A percentile compares a stretch with the other conserved stretches of the same genome.
These are phyloP conservation scores for Linum usitatissimum DNA, from an alignment of 345 rosid species.

Conservation along the genomic window DNA sequence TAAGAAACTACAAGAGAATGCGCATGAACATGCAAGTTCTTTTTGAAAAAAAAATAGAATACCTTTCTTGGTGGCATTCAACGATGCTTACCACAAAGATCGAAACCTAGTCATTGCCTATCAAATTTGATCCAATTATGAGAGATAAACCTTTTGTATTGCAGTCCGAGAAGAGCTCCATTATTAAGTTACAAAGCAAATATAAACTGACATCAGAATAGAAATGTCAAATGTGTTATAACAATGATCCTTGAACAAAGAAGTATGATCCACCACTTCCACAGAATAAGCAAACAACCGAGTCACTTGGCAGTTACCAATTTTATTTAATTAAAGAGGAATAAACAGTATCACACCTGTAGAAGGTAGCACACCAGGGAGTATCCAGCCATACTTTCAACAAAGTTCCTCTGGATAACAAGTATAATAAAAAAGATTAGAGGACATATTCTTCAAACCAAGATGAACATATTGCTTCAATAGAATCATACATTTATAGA, in stretches of 20 bases:
- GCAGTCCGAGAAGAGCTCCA: not conserved
- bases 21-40: too few species aligned
- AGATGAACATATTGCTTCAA: not conserved
- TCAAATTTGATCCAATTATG: too few species aligned
- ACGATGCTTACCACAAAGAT: conserved; percentile 59
- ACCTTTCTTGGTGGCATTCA: conserved; percentile 83
- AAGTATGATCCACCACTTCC: not conserved
- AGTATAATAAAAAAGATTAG: conserved; percentile 4
- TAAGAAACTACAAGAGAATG: not conserved
- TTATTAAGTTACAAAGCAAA: not conserved
- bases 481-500: not conserved
- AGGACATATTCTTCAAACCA: not conserved
- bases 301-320: not conserved
- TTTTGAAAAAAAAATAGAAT: not conserved
- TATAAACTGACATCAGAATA: not conserved
- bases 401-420: conserved; percentile 76
- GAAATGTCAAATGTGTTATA: not conserved
- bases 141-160: too few species aligned
- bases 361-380: conserved; percentile 91
- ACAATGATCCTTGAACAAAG: not conserved
- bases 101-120: conserved; percentile 60
- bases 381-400: conserved; percentile 99
- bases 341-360: conserved; percentile 38
- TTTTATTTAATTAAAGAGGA: not conserved
- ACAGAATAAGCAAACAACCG: not conserved